Base-by-base conservation (phyloP, 176 grass and related monocot species). In the Aechmea fasciata region DNA sequence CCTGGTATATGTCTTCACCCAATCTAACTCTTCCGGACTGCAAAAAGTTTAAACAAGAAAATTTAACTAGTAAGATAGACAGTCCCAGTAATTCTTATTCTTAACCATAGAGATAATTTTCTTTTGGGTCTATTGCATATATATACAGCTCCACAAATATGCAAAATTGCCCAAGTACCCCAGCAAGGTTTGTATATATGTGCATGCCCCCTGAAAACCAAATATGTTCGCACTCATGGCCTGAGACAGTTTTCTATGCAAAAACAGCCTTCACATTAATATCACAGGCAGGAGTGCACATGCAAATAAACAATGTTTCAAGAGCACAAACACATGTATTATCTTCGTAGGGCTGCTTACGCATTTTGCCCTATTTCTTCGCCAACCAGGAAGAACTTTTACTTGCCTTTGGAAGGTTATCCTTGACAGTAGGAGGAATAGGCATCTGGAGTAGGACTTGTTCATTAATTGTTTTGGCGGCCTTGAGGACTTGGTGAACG, bases 1-100 rank as follows among this genome's bases (percentile, higher is more conserved):
- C 84, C 66, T 85, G 87, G 71, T 84, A 93, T 71, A 99, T 65
- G 69, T 82, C 84, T 77, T 93, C 86, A 1, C 94, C 94, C 79
- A 99, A 83, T 71, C 89, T 90, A 85, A 84, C 80, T 78, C 84
- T 99, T 47, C 89, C 94, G 73, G 94, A 90, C 94, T 99, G 87
- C 65, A 82, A 57, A 73, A 41, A 66, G 54, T 57, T 19, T 17
- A 57, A n/a, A 8, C 54, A 6, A 24, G 13, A 47, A 63, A 68
- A 75, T 52, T 23, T 70, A 22, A 13, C 13, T 55, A 25, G 68
- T 17, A 48, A 69, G 52, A 1, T 11, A 68, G 64, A 25, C 5
- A 59, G 59, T 76, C 53, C 13, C 24, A 13, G 53, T 3, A 49
- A 70, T 15, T n/a, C 20, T 1, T 49, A 57, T 8, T 15, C 1